Base-by-base conservation (phyloP, 2,329 filamentous ascomycete genomes). In the Diplodia sapinea region DNA sequence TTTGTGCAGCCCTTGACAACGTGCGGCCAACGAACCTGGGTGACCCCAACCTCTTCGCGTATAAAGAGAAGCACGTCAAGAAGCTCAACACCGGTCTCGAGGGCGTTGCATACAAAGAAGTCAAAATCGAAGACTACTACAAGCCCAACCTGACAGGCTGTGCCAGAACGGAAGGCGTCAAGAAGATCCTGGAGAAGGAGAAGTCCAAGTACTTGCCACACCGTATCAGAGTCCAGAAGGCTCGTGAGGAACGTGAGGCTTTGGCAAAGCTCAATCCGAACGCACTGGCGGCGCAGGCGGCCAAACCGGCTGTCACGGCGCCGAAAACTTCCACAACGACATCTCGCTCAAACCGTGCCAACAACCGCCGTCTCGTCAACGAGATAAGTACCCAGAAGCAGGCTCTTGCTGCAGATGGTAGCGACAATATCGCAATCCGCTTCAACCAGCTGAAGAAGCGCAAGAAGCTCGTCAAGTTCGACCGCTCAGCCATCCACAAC, bases 371-470 rank as follows among this genome's bases (percentile, higher is more conserved):
- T 57, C 90, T 96, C 70, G 91, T 96, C 71, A 95, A 95, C 66
- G 95, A 98, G 75, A 90, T 99, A 73, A 96, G 96, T 77, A 92
- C 95, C 55, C 94, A 97, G 78, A 96, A 97, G 83, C 93, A 93
- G 81, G 84, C 83, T 17, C 79, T 88, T 67, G 82, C 83, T 23
- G 91, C 89, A 70, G 82, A 84, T 43, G 59, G 59, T 38, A 85
- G 85, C 17, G 94, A 97, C 72, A 92, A 93, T 66, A 94, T 97
- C 74, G 93, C 95, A 36, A 88, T 99, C 74, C 91, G 94, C 68
- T 99, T 99, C 86, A 99, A 99, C 80, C 95, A 98, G 82, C 89
- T 99, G 68, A 97, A 98, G 86, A 99, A 98, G 82, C 91, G 95
- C 70, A 99, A 98, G 88, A 99, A 99, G 84, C 94, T 94, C 1